Conservation (phyloP, 169 alveolate genomes). For the Eimeria necatrix region DNA sequence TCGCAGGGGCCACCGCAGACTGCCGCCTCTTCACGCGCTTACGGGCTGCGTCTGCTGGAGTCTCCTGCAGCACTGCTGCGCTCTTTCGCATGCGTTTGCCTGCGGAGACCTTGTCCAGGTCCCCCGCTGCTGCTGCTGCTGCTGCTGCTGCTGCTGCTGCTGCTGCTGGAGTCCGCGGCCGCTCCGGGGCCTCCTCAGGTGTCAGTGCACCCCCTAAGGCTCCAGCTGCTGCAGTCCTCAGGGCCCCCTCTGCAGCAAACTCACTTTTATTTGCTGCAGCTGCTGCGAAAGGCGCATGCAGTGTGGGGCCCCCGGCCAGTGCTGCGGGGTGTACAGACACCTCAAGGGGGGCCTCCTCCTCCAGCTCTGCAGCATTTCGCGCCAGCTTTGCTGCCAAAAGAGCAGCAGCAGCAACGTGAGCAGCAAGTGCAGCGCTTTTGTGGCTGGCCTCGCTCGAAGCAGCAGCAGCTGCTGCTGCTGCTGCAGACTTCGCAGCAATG, state of each 20-base stretch:
- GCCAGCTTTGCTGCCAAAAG: constrained; percentile 64
- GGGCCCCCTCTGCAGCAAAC: background rate
- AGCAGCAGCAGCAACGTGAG: constrained; percentile 65
- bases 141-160: background rate
- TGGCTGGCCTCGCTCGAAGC: constrained; percentile 22
- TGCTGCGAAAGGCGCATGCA: background rate
- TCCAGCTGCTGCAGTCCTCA: background rate
- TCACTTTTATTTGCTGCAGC: background rate
- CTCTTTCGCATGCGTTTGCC: constrained; percentile 72
- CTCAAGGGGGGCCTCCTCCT: background rate
- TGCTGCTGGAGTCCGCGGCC: background rate
- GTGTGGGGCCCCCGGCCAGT: background rate
- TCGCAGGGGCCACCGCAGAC: background rate
- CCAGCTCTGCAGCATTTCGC: constrained; percentile 35
- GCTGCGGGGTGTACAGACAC: constrained; percentile 15
- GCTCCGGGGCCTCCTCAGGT: background rate
- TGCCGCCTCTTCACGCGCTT: constrained; percentile 65
- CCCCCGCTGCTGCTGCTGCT: background rate
- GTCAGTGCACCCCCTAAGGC: background rate
- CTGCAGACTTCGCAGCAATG: constrained; percentile 39
- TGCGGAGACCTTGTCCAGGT: constrained; percentile 30
- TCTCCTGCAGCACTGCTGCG: constrained; percentile 53
- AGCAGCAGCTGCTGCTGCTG: constrained; percentile 62
- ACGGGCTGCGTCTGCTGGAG: constrained; percentile 18
- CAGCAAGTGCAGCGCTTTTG: constrained; percentile 51